Evolutionary conservation across 116 monocot species (phyloP).

Genomic region (Cymodocea nodosa): DNA sequence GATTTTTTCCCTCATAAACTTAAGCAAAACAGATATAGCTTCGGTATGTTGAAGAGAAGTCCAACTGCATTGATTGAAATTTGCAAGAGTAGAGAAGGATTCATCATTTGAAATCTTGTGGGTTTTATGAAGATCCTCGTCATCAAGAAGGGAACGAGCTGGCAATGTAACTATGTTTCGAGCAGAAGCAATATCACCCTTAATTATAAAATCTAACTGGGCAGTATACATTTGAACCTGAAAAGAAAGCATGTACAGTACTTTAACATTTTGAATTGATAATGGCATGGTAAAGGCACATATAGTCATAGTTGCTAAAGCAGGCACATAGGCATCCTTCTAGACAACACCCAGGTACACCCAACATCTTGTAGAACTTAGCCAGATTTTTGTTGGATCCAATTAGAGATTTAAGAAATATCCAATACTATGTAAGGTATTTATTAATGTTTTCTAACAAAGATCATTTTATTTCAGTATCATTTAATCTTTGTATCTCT

Average conservation of each 20-base stretch:
- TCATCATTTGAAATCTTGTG: not conserved
- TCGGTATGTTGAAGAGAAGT: slow-evolving; percentile 72
- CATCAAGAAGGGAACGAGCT: slow-evolving; percentile 4
- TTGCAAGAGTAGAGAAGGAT: slow-evolving; percentile 1
- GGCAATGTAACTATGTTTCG: slow-evolving; percentile 16
- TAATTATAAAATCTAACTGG: slow-evolving; percentile 39
- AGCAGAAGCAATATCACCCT: slow-evolving; percentile 43
- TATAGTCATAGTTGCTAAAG: not conserved
- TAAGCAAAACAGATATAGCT: slow-evolving; percentile 26
- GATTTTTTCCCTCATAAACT: slow-evolving; percentile 29
- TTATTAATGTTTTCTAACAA: no score
- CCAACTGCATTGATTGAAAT: slow-evolving; percentile 28
- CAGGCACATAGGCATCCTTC: no score
- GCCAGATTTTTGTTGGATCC: no score
- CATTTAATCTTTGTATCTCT: no score
- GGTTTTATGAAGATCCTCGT: not conserved
- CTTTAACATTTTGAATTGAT: not conserved
- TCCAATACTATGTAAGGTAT: no score
- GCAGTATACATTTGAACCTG: slow-evolving; percentile 41
- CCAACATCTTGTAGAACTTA: no score
- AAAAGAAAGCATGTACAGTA: slow-evolving; percentile 6
- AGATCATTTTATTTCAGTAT: no score
- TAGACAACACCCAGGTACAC: no score
- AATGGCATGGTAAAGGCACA: not conserved
- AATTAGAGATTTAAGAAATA: no score